These are phyloP conservation scores for Urochloa ruziziensis DNA, from an alignment of 176 grass and related monocot species.

Conservation along the genomic window DNA sequence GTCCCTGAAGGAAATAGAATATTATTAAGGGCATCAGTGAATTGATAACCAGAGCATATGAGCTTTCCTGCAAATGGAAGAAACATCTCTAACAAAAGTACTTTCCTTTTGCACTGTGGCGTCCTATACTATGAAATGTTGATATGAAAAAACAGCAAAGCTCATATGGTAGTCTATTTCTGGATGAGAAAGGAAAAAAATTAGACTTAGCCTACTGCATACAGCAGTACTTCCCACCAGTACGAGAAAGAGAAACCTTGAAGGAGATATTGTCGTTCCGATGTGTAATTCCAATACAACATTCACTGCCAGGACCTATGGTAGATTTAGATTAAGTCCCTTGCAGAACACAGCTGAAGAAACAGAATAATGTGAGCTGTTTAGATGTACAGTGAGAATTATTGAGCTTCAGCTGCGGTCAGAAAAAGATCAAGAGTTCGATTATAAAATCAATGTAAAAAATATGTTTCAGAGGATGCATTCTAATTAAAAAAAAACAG, in stretches of 20 bases:
- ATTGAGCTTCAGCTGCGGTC: no score
- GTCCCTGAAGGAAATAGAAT: no score
- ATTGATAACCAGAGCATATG: no score
- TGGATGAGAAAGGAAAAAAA: not conserved
- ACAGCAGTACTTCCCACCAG: conserved; percentile 41
- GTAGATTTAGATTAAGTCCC: conserved; percentile 67
- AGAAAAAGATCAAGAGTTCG: no score
- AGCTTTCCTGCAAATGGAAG: no score
- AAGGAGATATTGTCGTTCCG: conserved; percentile 74
- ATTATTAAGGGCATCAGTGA: no score
- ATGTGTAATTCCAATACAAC: conserved; percentile 49
- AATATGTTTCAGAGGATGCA: not conserved
- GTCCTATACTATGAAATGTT: no score
- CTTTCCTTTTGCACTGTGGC: not conserved
- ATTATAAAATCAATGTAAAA: no score
- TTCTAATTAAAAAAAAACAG: not conserved
- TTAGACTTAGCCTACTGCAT: not conserved
- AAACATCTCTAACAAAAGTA: conserved; percentile 5
- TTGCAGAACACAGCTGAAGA: conserved; percentile 49
- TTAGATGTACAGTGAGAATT: not conserved
- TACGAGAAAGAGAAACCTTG: conserved; percentile 52
- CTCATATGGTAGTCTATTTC: not conserved
- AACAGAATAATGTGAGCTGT: conserved; percentile 4
- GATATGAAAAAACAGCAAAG: not conserved
- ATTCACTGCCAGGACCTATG: conserved; percentile 60